A percentile compares a stretch with the other conserved stretches of the same genome.
These are phyloP conservation scores for Leptomonas seymouri DNA, from an alignment of 208 protist species.

Conservation along the genomic window DNA sequence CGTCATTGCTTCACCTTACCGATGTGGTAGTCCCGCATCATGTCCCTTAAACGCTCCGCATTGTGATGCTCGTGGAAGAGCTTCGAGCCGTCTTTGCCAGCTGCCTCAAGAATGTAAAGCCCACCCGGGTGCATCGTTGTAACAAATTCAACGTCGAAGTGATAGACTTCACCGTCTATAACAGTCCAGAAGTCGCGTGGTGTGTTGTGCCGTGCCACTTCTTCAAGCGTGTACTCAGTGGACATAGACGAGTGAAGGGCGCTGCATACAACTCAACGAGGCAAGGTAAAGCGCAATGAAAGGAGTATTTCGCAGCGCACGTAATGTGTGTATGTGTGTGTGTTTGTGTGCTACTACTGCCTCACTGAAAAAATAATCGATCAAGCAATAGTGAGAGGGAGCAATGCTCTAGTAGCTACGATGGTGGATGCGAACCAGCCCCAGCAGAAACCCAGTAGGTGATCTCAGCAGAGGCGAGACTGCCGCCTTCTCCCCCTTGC, in stretches of 20 bases:
- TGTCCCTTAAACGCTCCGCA: constrained; percentile 19
- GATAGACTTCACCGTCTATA: constrained; percentile 46
- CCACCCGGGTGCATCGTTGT: constrained; percentile 36
- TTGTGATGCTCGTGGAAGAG: constrained; percentile 37
- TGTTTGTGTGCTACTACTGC: no score
- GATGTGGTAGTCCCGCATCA: constrained; percentile 32
- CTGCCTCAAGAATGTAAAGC: constrained; percentile 34
- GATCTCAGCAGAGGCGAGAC: no score
- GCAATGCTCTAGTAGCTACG: no score
- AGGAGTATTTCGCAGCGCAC: no score
- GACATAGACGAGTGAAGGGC: constrained; percentile 5
- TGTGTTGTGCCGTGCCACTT: constrained; percentile 51
- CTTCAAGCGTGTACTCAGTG: constrained; percentile 29
- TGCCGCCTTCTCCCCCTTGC: no score
- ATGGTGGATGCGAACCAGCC: no score
- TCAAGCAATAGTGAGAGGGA: no score
- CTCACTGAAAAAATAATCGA: no score
- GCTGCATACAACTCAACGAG: background rate
- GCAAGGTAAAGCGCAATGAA: constrained; percentile 9
- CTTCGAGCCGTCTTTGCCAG: constrained; percentile 44
- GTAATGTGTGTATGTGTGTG: no score
- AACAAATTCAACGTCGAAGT: constrained; percentile 41
- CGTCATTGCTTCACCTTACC: constrained; percentile 32
- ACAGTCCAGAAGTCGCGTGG: constrained; percentile 56
- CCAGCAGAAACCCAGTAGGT: no score